These are phyloP conservation scores for Colletotrichum gloeosporioides DNA, from an alignment of 2,329 filamentous ascomycete genomes.

Conservation along the genomic window DNA sequence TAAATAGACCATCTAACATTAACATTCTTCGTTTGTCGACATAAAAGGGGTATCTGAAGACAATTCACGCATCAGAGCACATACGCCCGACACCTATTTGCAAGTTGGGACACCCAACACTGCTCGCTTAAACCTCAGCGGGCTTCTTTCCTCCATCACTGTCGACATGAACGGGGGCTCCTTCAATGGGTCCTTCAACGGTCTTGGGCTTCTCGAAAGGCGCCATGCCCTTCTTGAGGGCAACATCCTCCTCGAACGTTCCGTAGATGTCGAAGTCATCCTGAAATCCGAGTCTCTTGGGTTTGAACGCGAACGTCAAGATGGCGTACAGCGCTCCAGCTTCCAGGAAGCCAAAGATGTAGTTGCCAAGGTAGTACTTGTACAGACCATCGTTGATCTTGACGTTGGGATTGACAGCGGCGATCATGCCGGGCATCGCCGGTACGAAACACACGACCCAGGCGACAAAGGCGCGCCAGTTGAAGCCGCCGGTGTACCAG, in stretches of 20 bases:
- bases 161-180: background rate
- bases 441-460: constrained; percentile 37
- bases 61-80: background rate
- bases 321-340: constrained; percentile 13
- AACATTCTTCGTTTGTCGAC: background rate
- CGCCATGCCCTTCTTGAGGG: constrained; percentile 16
- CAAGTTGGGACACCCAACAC: background rate
- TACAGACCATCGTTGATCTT: constrained; percentile 19
- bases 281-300: constrained; percentile 5
- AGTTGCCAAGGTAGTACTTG: constrained; percentile 28
- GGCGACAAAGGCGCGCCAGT: constrained; percentile 37
- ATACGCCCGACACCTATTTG: background rate
- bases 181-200: background rate
- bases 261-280: constrained; percentile 20
- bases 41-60: background rate
- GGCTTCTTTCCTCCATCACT: background rate
- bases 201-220: constrained; percentile 15
- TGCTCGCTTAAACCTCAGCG: background rate
- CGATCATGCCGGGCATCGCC: constrained; percentile 29
- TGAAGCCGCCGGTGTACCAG: constrained; percentile 38
- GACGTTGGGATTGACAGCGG: constrained; percentile 21
- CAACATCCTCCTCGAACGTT: constrained; percentile 19
- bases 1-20: background rate
- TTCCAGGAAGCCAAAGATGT: constrained; percentile 22
- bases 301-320: constrained; percentile 16